A percentile compares a stretch with the other conserved stretches of the same genome.
Conservation (phyloP, 257 asterid genomes). For the Solanum chaucha region DNA sequence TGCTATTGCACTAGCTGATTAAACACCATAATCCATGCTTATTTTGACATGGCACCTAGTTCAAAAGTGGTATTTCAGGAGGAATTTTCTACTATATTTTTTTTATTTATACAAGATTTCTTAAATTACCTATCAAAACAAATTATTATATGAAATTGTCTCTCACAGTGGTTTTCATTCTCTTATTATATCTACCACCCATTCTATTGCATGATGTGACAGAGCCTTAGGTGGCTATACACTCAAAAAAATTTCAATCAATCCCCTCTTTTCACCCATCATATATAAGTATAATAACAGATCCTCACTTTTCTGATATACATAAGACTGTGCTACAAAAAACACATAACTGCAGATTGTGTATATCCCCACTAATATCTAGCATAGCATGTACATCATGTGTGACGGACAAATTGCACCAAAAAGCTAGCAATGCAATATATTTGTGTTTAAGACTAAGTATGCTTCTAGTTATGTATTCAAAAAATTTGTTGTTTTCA, state of each 20-base stretch:
- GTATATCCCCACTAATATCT: not conserved
- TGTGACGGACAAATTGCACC: not conserved
- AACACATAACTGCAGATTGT: not conserved
- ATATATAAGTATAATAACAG: not conserved
- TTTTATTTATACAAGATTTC: not conserved
- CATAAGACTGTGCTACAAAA: not conserved
- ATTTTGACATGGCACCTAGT: not conserved
- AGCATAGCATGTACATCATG: not conserved
- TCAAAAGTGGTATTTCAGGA: not conserved
- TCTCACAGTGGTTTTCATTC: not conserved
- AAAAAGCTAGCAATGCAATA: not conserved
- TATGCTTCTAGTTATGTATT: not conserved
- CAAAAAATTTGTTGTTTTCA: not conserved
- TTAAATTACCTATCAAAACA: not conserved
- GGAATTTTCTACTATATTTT: not conserved
- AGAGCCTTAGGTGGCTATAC: not conserved
- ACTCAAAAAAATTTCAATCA: not conserved
- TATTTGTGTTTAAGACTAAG: not conserved
- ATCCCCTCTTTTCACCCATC: not conserved
- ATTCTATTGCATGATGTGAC: not conserved
- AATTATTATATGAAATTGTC: not conserved
- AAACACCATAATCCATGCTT: not conserved
- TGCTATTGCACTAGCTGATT: not conserved
- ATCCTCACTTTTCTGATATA: not conserved
- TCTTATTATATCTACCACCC: not conserved